Conservation (phyloP, 257 asterid species). For the Solanum arcanum region DNA sequence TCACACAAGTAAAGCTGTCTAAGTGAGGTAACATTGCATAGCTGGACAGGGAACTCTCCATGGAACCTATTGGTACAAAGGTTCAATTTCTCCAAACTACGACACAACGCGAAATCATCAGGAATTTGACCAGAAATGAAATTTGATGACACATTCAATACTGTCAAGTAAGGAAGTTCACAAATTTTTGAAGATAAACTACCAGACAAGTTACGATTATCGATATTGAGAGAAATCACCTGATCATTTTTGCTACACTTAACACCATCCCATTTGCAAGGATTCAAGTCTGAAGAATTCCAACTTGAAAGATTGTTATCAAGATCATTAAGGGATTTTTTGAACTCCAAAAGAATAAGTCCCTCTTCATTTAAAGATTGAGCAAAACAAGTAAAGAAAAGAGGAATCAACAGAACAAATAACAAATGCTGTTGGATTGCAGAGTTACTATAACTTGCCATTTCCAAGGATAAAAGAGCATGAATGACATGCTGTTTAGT, state of each 20-base stretch:
- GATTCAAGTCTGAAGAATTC: slow-evolving; percentile 36
- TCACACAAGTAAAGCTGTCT: slow-evolving; percentile 61
- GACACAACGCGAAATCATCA: slow-evolving; percentile 27
- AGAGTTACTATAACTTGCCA: slow-evolving; percentile 26
- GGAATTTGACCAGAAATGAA: slow-evolving; percentile 69
- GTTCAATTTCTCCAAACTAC: slow-evolving; percentile 41
- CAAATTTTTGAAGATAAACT: slow-evolving; percentile 48
- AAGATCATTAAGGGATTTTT: slow-evolving; percentile 39
- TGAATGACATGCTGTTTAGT: neutral
- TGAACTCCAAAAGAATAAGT: slow-evolving; percentile 52
- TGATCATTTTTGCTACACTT: slow-evolving; percentile 22
- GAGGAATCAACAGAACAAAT: slow-evolving; percentile 18
- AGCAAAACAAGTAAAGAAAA: slow-evolving; percentile 26
- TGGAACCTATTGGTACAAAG: slow-evolving; percentile 72
- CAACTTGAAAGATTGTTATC: slow-evolving; percentile 48
- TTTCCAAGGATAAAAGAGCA: slow-evolving; percentile 9
- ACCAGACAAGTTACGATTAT: slow-evolving; percentile 52
- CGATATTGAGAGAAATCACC: slow-evolving; percentile 43
- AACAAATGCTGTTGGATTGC: slow-evolving; percentile 12
- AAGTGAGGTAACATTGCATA: slow-evolving; percentile 41
- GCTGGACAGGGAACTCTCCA: slow-evolving; percentile 34
- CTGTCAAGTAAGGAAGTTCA: slow-evolving; percentile 40
- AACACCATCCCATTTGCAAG: slow-evolving; percentile 76
- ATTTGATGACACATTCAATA: slow-evolving; percentile 46
- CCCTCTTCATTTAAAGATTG: slow-evolving; percentile 61